Conservation (phyloP, 1,139 yeast genomes). For the Suhomyces guaymorum region DNA sequence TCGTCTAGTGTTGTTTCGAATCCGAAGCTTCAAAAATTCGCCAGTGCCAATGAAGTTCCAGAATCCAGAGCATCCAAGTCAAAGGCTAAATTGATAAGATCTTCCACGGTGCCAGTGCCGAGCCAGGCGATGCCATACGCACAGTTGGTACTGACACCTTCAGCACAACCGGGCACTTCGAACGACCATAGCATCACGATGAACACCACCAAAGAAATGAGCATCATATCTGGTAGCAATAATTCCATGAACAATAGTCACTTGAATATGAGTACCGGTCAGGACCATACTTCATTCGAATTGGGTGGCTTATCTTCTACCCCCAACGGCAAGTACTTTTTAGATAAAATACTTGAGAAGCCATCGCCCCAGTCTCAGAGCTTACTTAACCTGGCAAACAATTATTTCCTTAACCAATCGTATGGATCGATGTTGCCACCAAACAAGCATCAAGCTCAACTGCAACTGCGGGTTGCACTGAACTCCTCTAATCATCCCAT, state of each 20-base stretch:
- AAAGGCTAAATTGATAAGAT: conserved; percentile 6
- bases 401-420: conserved; percentile 21
- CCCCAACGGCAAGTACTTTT: conserved; percentile 43
- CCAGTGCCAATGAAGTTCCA: conserved; percentile 1
- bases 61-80: conserved; percentile 2
- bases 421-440: conserved; percentile 33
- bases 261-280: conserved; percentile 19
- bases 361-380: conserved; percentile 36
- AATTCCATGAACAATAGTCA: conserved; percentile 33
- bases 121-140: conserved; percentile 1
- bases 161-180: conserved; percentile 6
- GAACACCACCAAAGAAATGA: conserved; percentile 25
- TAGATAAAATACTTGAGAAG: conserved; percentile 44
- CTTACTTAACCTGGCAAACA: conserved; percentile 22
- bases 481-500: conserved; percentile 11
- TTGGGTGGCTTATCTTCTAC: conserved; percentile 41
- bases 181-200: conserved; percentile 21
- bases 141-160: conserved; percentile 3
- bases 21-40: neutral
- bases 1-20: neutral
- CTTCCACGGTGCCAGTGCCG: conserved; percentile 12
- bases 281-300: conserved; percentile 42
- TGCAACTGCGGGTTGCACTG: conserved; percentile 14
- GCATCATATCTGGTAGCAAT: conserved; percentile 29
- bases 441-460: conserved; percentile 16